Percentiles rank a stretch among this genome's conserved stretches.
These are phyloP conservation scores for Boletus hoseneyae DNA, from an alignment of 1,284 basidiomycete species.

Conservation along the genomic window DNA sequence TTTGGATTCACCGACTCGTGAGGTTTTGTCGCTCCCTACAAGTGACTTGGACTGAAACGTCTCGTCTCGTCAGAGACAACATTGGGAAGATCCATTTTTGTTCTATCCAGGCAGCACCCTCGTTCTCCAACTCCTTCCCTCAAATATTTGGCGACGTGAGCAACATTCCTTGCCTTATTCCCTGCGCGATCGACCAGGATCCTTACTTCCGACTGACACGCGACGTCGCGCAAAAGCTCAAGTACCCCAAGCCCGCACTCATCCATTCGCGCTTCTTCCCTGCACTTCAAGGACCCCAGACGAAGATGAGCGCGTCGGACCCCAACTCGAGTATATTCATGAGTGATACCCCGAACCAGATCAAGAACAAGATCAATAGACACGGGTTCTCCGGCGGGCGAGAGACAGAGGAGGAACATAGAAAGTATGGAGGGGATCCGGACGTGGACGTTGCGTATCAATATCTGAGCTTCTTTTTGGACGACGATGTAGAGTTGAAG, in stretches of 20 bases:
- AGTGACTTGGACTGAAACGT: not conserved
- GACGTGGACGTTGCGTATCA: slow-evolving; percentile 97
- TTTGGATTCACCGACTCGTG: slow-evolving; percentile 96
- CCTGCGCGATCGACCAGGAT: slow-evolving; percentile 98
- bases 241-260: slow-evolving; percentile 92
- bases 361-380: slow-evolving; percentile 97
- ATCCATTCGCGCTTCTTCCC: slow-evolving; percentile 98
- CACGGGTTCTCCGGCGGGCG: slow-evolving; percentile 89
- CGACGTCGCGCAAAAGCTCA: slow-evolving; percentile 90
- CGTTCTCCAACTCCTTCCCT: slow-evolving; percentile 98
- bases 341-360: slow-evolving; percentile 90
- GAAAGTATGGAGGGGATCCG: slow-evolving; percentile 84
- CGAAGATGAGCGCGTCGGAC: slow-evolving; percentile 98
- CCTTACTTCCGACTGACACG: slow-evolving; percentile 97
- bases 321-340: slow-evolving; percentile 92
- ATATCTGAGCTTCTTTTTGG: slow-evolving; percentile 96
- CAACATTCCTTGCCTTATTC: slow-evolving; percentile 92
- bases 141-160: slow-evolving; percentile 89
- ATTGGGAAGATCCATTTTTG: slow-evolving; percentile 98
- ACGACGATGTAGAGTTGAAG: slow-evolving; percentile 87
- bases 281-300: slow-evolving; percentile 94
- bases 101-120: slow-evolving; percentile 94
- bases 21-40: slow-evolving; percentile 34
- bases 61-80: slow-evolving; percentile 69
- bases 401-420: slow-evolving; percentile 94